Base-by-base conservation (phyloP, 2,329 filamentous ascomycete genomes). In the Lasiodiplodia sp. region DNA sequence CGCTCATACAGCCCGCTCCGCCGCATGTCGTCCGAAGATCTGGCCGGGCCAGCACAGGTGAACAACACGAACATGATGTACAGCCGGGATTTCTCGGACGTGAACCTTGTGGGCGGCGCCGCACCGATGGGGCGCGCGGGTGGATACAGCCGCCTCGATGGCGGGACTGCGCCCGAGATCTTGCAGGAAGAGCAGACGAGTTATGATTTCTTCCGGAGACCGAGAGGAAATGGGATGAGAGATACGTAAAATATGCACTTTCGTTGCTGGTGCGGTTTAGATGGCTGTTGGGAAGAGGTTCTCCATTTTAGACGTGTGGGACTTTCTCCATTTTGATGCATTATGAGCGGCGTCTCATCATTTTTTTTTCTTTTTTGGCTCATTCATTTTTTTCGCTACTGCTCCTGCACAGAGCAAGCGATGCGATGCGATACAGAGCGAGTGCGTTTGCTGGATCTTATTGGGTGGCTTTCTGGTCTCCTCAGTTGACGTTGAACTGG, bases 1-100 rank as follows among this genome's bases (percentile, higher is more conserved):
- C 75, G 83, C 10, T 82, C 82, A 23, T 78, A 81, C 44, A 83
- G 80, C 37, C 82, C 82, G 23, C 51, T 63, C 16, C 51, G 31
- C 4, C 49, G 44, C 49, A 28, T 57, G 23, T 56, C 51, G 28
- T 64, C 58, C 10, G 49, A 62, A 14, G 66, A 68, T 14, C 47
- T 68, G 18, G 56, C 56, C 7, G 60, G 60, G 3, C 60, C 60
- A 3, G 31, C 18, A 25, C 64, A 66, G 6, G 38, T 31, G 28
- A 25, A 21, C 25, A 37, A 53, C 7, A 8, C 51, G 51, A 25
- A 49, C 37, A 28, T 62, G 40, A 64, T 21, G 11, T 16, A n/a
- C 18, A 31, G 10, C 12, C 56, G 18, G 7, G 65, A 58, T n/a
- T 55, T 64, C 38, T 56, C 51, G 16, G 38, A 57, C 51, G 58